Percentiles rank a stretch among this genome's conserved stretches.
Conservation (phyloP, 2,329 filamentous ascomycete species). For the Colletotrichum godetiae region DNA sequence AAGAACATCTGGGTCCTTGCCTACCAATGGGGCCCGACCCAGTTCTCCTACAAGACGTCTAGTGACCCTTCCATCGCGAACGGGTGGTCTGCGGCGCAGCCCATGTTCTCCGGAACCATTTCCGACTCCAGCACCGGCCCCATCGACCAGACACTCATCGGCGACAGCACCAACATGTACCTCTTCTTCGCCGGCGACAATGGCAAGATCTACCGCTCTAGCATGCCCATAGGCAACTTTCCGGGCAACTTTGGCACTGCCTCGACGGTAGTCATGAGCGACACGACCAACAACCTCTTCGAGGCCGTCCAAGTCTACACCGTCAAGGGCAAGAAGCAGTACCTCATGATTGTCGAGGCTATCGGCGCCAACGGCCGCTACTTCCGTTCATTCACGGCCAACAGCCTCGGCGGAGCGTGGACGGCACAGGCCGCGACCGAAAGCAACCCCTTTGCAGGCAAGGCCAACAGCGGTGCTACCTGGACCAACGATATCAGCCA, state of each 20-base stretch:
- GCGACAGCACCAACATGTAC: conserved; percentile 71
- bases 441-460: conserved; percentile 72
- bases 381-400: conserved; percentile 75
- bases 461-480: conserved; percentile 71
- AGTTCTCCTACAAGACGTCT: conserved; percentile 71
- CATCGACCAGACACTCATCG: conserved; percentile 74
- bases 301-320: conserved; percentile 77
- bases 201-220: conserved; percentile 72
- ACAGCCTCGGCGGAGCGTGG: conserved; percentile 67
- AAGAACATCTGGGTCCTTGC: conserved; percentile 73
- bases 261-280: conserved; percentile 62
- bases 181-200: conserved; percentile 77
- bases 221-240: conserved; percentile 72
- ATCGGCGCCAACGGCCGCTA: conserved; percentile 68
- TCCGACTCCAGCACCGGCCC: conserved; percentile 60
- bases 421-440: conserved; percentile 67
- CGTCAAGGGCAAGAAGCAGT: conserved; percentile 62
- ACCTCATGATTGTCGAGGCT: conserved; percentile 77
- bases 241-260: conserved; percentile 67
- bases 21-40: conserved; percentile 71
- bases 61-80: conserved; percentile 67
- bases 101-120: conserved; percentile 68
- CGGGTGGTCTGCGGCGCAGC: conserved; percentile 64
- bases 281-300: conserved; percentile 68
- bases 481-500: conserved; percentile 78